These are phyloP conservation scores for Akanthomyces dipterigenus DNA, from an alignment of 2,329 filamentous ascomycete species.

Conservation along the genomic window DNA sequence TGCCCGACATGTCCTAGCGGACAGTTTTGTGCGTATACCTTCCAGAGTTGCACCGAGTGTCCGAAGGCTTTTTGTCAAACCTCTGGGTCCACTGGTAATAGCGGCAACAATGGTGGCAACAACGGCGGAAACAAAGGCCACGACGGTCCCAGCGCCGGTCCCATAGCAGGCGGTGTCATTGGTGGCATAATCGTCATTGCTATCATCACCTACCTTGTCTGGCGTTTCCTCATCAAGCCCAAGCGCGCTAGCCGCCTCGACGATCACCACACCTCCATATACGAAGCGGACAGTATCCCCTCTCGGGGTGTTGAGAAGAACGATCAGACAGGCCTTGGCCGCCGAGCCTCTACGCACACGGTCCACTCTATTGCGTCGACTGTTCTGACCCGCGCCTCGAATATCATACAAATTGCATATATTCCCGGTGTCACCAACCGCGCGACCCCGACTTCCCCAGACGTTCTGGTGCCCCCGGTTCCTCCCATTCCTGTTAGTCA, in stretches of 20 bases:
- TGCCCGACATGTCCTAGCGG: conserved; percentile 40
- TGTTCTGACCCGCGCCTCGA: conserved; percentile 89
- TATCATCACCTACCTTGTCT: conserved; percentile 72
- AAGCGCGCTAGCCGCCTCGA: conserved; percentile 54
- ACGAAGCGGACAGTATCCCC: conserved; percentile 49
- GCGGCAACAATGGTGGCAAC: conserved; percentile 17
- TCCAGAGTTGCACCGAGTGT: conserved; percentile 40
- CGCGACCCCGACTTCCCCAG: conserved; percentile 75
- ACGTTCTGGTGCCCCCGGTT: conserved; percentile 79
- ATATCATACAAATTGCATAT: conserved; percentile 98
- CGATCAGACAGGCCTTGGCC: conserved; percentile 32
- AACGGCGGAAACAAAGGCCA: conserved; percentile 29
- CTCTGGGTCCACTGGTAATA: conserved; percentile 20
- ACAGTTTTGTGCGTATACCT: conserved; percentile 39
- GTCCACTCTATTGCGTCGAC: conserved; percentile 90
- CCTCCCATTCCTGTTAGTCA: conserved; percentile 66
- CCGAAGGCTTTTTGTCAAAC: conserved; percentile 39
- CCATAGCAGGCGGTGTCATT: conserved; percentile 86
- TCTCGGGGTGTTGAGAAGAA: conserved; percentile 38
- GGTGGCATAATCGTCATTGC: conserved; percentile 73
- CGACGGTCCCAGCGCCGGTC: conserved; percentile 63
- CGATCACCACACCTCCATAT: conserved; percentile 36
- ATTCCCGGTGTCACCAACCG: conserved; percentile 96
- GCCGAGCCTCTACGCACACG: conserved; percentile 74
- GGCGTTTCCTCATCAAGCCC: conserved; percentile 80